Conservation (phyloP, 106 monocot species). For the Allium fistulosum region DNA sequence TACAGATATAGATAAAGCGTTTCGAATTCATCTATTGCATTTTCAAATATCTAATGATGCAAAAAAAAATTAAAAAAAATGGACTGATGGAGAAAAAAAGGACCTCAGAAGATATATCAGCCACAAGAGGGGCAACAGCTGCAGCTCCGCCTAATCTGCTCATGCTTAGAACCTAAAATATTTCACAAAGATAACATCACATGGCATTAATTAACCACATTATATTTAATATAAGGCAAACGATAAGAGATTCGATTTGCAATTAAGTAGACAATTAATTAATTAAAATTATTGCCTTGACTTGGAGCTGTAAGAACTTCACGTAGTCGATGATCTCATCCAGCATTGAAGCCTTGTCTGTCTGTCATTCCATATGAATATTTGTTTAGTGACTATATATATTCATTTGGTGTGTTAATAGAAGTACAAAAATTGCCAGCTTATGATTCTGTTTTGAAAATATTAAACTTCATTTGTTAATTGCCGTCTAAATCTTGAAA, state of each 20-base stretch:
- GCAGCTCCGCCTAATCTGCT: conserved; percentile 82
- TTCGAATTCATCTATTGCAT: no score
- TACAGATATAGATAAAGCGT: no score
- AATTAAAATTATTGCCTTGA: conserved; percentile 47
- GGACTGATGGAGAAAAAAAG: neutral
- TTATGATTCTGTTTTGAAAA: no score
- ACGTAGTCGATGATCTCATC: conserved; percentile 99
- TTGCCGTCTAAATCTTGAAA: conserved; percentile 7
- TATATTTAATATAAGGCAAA: conserved; percentile 3
- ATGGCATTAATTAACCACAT: conserved; percentile 5
- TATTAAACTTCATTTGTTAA: neutral
- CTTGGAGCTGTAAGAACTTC: conserved; percentile 95
- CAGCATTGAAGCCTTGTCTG: conserved; percentile 98
- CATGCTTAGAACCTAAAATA: conserved; percentile 71
- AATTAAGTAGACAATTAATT: neutral
- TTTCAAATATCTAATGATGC: neutral
- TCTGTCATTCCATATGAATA: conserved; percentile 35
- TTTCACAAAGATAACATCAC: conserved; percentile 1
- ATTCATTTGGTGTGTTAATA: no score
- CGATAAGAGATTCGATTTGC: conserved; percentile 3
- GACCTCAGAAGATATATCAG: conserved; percentile 61
- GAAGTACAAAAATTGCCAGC: no score
- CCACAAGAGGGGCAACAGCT: conserved; percentile 58
- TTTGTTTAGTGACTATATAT: no score
- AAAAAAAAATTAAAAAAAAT: neutral